Base-by-base conservation (phyloP, 1,139 yeast genomes). In the Scheffersomyces cryptocercus region DNA sequence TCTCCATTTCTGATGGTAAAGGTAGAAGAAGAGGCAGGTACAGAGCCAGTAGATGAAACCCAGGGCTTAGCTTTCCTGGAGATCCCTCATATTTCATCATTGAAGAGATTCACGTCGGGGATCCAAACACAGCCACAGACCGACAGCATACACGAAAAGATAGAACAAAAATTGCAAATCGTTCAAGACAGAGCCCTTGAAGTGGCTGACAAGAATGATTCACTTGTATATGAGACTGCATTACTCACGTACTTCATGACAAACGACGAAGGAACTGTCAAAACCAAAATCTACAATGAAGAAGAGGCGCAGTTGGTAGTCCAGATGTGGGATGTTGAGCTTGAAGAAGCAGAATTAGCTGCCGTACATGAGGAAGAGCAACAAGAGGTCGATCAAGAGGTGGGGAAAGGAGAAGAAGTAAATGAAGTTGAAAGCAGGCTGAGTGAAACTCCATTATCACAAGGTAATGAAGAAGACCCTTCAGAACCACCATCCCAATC, bases 221-320 rank as follows among this genome's bases (percentile, higher is more conserved):
- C 62, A 33, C 47, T 49, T 24, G 50, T 53, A 29, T 51, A 65
- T 37, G 68, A 65, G 40, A 61, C 58, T 20, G 61, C 58, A 6
- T 43, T 59, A 29, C 45, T 46, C 34, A 48, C 53, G 1, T 36
- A 35, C 39, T 40, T 55, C 10, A 33, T 44, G 48, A 45, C 43
- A 11, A 41, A 45, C 8, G 38, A 43, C 26, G 29, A 43, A 9
- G 39, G 46, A 10, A 36, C 38, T 20, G 31, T 34, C 9, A 33
- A 37, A 8, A 46, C 40, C 9, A 29, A 15, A 10, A 33, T 51
- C 14, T 53, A 52, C 32, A 33, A 30, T 13, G 41, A 33, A 5
- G 42, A 41, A 7, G 55, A 54, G 32, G 56, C 49, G 1, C 35
- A 41, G 29, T 46, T 46, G 28, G 54, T 53, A 15, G 42, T 52